phyloP scores from a whole-genome alignment of 2,329 filamentous ascomycete species.

The Aspergillus oerlinghausenensis region DNA sequence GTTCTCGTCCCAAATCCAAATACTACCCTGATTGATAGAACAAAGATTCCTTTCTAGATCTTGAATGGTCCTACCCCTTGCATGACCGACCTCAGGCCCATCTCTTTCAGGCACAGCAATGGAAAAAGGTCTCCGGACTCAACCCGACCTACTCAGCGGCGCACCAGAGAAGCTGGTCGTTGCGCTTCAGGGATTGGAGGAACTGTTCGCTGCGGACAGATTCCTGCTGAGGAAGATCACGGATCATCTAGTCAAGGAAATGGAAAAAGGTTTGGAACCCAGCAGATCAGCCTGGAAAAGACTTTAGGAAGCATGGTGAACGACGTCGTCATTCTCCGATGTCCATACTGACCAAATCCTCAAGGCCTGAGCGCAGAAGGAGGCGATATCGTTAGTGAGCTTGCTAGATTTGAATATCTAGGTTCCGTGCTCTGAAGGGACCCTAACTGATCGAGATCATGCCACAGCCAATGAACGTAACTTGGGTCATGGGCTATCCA shows the following conservation, averaged over 20 bases:
- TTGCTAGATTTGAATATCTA: neutral
- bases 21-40: neutral
- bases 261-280: constrained; percentile 64
- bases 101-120: neutral
- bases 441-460: neutral
- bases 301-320: neutral
- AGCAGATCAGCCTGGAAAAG: neutral
- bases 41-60: neutral
- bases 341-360: neutral
- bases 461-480: constrained; percentile 87
- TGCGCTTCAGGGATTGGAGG: constrained; percentile 61
- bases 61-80: neutral
- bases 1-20: neutral
- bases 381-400: constrained; percentile 73
- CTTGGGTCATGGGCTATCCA: constrained; percentile 89
- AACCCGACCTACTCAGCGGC: neutral
- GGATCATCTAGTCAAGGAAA: constrained; percentile 80
- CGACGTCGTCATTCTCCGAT: neutral
- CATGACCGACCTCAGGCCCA: neutral
- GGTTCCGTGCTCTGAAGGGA: neutral
- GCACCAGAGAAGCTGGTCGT: neutral
- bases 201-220: constrained; percentile 72
- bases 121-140: neutral
- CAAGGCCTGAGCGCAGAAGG: constrained; percentile 78
- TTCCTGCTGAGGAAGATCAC: constrained; percentile 85